Evolutionary conservation across 495 filamentous ascomycete species (phyloP), one percentile per base, ranked within the genome.

Genomic region (Hyaloscypha variabilis): DNA sequence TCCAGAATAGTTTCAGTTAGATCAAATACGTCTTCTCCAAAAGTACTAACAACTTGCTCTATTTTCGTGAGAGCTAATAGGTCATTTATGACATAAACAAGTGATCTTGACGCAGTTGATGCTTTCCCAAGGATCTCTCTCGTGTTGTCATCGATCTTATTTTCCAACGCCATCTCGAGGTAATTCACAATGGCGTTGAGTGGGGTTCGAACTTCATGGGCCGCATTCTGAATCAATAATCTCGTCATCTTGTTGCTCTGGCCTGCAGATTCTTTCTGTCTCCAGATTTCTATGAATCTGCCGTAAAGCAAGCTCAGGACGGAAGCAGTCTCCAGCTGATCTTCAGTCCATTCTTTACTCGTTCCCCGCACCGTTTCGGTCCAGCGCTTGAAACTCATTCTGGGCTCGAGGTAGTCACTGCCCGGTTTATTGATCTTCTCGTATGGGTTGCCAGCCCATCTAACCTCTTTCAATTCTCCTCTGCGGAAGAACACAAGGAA

Each of bases 181-280:
- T 95, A 97, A 69, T 98, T 98, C 72, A 98, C 93, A 71, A 98
- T 96, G 26, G 94, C 94, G 73, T 97, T 97, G 3, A 98, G 79
- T 1, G 94, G 94, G 0, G 94, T 98, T 30, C 94, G 90, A 17
- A 98, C 92, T 79, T 97, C 94, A 70, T 98, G 94, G 0, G 94
- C 93, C 1, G 93, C 95, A 71, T 98, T 97, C 13, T 93, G 91
- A 2, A 97, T 80, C 10, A 98, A 76, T 17, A 98, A 77, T 54
- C 86, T 81, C 2, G 91, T 97, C 28, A 97, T 79, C 53, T 91
- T 87, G 63, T 90, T 96, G 67, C 79, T 94, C 66, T 96, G 88
- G 71, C 95, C 76, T 2, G 89, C 90, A 0, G 88, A 90, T 71
- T 98, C 94, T 64, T 95, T 96, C 71, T 97, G 91, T 64, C 91